A percentile compares a stretch with the other conserved stretches of the same genome.
Evolutionary conservation across 441 rosid genomes (phyloP).

Genomic region (Geranium incanum): DNA sequence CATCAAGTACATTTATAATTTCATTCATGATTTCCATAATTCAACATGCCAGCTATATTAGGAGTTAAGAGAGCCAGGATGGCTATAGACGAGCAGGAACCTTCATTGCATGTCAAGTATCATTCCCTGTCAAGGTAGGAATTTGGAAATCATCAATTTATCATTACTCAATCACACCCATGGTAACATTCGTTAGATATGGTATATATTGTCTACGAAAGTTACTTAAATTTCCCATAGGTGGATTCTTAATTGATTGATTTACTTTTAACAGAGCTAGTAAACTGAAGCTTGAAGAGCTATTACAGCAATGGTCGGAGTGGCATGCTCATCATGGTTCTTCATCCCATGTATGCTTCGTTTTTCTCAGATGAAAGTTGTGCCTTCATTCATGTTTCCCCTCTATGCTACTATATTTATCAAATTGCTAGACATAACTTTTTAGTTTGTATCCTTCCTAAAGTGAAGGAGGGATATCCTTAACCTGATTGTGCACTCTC

Average conservation of each 20-base stretch:
- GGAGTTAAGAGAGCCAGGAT: slow-evolving; percentile 59
- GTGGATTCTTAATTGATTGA: slow-evolving; percentile 15
- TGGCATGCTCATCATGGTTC: slow-evolving; percentile 69
- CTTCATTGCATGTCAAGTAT: slow-evolving; percentile 64
- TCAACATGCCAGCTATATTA: slow-evolving; percentile 38
- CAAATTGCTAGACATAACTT: not conserved
- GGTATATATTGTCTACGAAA: slow-evolving; percentile 1
- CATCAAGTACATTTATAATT: not conserved
- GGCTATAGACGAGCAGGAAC: slow-evolving; percentile 44
- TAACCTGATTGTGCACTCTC: not conserved
- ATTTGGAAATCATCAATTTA: slow-evolving; percentile 12
- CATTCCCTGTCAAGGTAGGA: slow-evolving; percentile 73
- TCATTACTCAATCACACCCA: slow-evolving; percentile 17
- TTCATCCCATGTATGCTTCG: slow-evolving; percentile 43
- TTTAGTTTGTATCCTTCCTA: not conserved
- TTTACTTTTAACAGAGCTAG: slow-evolving; percentile 55
- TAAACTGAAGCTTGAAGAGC: slow-evolving; percentile 66
- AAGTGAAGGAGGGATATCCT: not conserved
- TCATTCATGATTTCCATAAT: slow-evolving; percentile 46
- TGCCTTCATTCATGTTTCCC: not conserved
- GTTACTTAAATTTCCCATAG: slow-evolving; percentile 15
- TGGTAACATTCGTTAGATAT: not conserved
- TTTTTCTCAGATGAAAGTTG: not conserved
- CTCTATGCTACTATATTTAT: not conserved
- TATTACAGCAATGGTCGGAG: slow-evolving; percentile 85